phyloP scores from a whole-genome alignment of 768 basidiomycete species.

The Saitozyma podzolica region DNA sequence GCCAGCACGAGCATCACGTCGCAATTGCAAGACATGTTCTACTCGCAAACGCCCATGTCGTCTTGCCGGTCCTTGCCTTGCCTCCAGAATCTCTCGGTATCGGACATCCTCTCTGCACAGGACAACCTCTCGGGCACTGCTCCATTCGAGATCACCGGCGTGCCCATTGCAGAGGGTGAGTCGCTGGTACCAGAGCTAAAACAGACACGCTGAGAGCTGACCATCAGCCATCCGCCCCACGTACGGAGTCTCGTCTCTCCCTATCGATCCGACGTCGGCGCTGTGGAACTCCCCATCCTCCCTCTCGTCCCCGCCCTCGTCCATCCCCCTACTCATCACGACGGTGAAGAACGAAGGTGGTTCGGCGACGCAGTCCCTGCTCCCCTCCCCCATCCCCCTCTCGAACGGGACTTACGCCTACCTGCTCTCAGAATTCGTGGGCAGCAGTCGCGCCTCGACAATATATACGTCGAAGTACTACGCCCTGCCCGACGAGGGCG shows the following conservation, averaged over 20 bases:
- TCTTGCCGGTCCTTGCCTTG: conserved; percentile 59
- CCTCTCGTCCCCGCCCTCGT: conserved; percentile 50
- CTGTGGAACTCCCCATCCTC: conserved; percentile 64
- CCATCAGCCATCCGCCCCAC: conserved; percentile 54
- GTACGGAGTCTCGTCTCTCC: conserved; percentile 57
- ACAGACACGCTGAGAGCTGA: conserved; percentile 1
- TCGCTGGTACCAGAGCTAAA: neutral
- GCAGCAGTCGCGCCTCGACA: conserved; percentile 19
- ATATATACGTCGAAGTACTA: conserved; percentile 21
- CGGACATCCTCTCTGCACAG: conserved; percentile 62
- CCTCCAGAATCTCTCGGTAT: conserved; percentile 58
- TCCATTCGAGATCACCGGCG: conserved; percentile 18
- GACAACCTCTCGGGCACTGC: conserved; percentile 10
- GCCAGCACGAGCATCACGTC: conserved; percentile 61
- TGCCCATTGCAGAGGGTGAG: conserved; percentile 34
- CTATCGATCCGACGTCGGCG: conserved; percentile 59
- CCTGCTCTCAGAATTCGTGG: conserved; percentile 17
- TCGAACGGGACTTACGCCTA: conserved; percentile 21
- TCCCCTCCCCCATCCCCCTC: conserved; percentile 43
- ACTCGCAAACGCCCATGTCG: conserved; percentile 19
- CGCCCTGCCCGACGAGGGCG: conserved; percentile 14
- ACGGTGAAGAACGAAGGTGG: conserved; percentile 74
- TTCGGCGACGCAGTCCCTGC: conserved; percentile 55
- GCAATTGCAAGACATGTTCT: conserved; percentile 56
- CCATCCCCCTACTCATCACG: conserved; percentile 69